Percentiles rank a stretch among this genome's conserved stretches.
phyloP scores from a whole-genome alignment of 306 rosid species.

The Corylus avellana region DNA sequence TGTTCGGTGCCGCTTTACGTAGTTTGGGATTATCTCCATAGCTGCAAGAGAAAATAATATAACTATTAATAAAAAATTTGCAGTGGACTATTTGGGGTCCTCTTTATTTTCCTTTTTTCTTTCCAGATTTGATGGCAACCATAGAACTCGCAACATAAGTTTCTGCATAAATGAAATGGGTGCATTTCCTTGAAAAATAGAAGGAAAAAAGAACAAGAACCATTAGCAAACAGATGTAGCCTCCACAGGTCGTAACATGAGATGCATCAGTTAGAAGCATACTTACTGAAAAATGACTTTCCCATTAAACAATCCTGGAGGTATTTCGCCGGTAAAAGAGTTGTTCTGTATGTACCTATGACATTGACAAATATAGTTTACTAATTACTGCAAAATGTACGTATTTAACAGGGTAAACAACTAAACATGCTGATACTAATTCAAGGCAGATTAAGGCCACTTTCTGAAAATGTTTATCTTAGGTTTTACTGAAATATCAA shows the following conservation, averaged over 20 bases:
- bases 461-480: conserved; percentile 23
- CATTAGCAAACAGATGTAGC: not conserved
- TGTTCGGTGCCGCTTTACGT: conserved; percentile 38
- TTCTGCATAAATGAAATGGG: not conserved
- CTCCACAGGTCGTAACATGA: not conserved
- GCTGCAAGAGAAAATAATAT: conserved; percentile 45
- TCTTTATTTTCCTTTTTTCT: not conserved
- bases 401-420: not conserved
- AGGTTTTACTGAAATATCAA: conserved; percentile 9
- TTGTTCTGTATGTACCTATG: conserved; percentile 89
- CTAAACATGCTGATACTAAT: not conserved
- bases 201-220: not conserved
- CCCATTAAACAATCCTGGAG: conserved; percentile 57
- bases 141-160: not conserved
- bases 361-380: conserved; percentile 26
- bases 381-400: conserved; percentile 25
- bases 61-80: conserved; percentile 17
- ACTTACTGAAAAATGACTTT: conserved; percentile 74
- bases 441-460: not conserved
- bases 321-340: conserved; percentile 81
- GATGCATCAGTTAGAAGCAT: conserved; percentile 3
- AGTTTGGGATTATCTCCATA: conserved; percentile 61
- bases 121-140: not conserved
- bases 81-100: not conserved
- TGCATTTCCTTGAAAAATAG: not conserved